These are phyloP conservation scores for Calocera cornea DNA, from an alignment of 768 basidiomycete genomes.

Conservation along the genomic window DNA sequence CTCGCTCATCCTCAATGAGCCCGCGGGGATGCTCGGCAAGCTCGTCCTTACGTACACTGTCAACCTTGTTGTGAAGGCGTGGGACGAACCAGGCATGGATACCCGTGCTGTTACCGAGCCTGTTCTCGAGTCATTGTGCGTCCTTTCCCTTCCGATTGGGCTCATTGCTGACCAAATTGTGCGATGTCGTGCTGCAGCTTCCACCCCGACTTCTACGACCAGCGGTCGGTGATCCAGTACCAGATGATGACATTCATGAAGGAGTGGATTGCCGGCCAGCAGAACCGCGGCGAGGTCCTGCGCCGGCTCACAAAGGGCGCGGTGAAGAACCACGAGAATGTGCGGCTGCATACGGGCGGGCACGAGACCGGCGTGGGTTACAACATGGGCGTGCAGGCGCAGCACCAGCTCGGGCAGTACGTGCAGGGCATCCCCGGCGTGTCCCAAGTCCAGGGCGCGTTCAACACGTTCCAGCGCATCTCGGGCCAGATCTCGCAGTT, in stretches of 20 bases:
- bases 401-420: conserved; percentile 3
- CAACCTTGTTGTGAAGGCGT: conserved; percentile 56
- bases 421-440: conserved; percentile 5
- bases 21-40: conserved; percentile 59
- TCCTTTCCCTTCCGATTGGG: conserved; percentile 3
- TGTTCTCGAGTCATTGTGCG: conserved; percentile 51
- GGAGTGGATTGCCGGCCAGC: conserved; percentile 42
- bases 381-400: conserved; percentile 7
- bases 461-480: not conserved
- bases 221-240: conserved; percentile 48
- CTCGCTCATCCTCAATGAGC: conserved; percentile 55
- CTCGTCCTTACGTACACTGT: conserved; percentile 56
- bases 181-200: conserved; percentile 43
- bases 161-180: not conserved
- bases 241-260: conserved; percentile 62
- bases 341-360: conserved; percentile 28
- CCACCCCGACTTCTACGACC: conserved; percentile 70
- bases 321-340: conserved; percentile 60
- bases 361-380: not conserved
- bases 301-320: conserved; percentile 47
- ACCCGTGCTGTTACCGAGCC: conserved; percentile 46
- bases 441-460: not conserved
- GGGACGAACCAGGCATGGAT: conserved; percentile 56
- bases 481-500: conserved; percentile 4
- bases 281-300: conserved; percentile 37